phyloP scores from a whole-genome alignment of 2,329 filamentous ascomycete genomes.

The Colletotrichum sp. region DNA sequence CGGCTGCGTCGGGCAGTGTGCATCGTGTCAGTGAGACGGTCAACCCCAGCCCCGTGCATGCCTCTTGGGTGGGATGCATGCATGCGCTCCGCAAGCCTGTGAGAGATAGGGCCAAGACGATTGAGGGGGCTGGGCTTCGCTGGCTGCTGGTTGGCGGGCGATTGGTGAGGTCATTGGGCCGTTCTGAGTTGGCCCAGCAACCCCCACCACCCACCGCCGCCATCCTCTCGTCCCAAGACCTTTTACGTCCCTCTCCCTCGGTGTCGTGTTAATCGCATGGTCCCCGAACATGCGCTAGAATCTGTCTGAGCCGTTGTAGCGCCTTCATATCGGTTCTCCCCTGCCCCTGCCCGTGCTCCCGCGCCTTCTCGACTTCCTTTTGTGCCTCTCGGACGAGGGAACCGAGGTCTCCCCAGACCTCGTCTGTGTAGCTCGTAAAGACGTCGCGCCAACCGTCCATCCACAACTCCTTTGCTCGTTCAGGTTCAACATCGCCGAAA shows the following conservation, averaged over 20 bases:
- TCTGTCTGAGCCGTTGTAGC: conserved; percentile 37
- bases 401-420: conserved; percentile 70
- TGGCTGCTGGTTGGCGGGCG: neutral
- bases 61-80: conserved; percentile 8
- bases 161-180: conserved; percentile 15
- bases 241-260: neutral
- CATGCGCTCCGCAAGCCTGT: neutral
- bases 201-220: neutral
- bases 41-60: neutral
- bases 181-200: conserved; percentile 16
- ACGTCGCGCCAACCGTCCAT: conserved; percentile 60
- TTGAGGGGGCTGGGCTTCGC: conserved; percentile 17
- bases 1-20: neutral
- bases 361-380: conserved; percentile 53
- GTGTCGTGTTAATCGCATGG: neutral
- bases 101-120: neutral
- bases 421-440: conserved; percentile 62
- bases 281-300: conserved; percentile 40
- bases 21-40: neutral
- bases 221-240: neutral
- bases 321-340: conserved; percentile 28
- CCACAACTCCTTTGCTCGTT: conserved; percentile 50
- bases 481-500: conserved; percentile 42
- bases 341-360: neutral
- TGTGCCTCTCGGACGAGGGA: conserved; percentile 60